Conservation (phyloP, 2,329 filamentous ascomycete species). For the Aspergillus sp. region DNA sequence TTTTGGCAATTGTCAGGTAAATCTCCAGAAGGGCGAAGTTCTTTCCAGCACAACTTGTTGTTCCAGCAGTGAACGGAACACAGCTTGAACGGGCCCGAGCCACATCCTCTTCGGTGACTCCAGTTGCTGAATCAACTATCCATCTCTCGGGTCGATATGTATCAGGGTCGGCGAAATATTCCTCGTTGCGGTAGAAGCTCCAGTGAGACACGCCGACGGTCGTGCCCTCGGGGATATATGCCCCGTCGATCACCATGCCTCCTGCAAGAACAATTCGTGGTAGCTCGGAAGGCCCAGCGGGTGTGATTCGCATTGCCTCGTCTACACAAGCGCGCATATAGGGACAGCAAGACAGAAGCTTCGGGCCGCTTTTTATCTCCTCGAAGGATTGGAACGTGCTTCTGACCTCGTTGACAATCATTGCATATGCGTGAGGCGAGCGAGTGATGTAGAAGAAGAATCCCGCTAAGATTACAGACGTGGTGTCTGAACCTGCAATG, state of each 20-base stretch:
- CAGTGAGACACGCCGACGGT: slow-evolving; percentile 41
- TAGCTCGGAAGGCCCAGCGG: slow-evolving; percentile 23
- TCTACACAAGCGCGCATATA: slow-evolving; percentile 9
- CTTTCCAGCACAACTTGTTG: not conserved
- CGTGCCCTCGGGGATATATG: slow-evolving; percentile 30
- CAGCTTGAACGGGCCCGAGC: slow-evolving; percentile 1
- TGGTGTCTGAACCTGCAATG: slow-evolving; percentile 35
- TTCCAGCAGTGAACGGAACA: slow-evolving; percentile 1
- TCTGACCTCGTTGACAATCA: slow-evolving; percentile 38
- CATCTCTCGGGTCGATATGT: slow-evolving; percentile 42
- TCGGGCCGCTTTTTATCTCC: slow-evolving; percentile 30
- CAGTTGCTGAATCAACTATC: slow-evolving; percentile 4
- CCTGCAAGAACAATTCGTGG: slow-evolving; percentile 32
- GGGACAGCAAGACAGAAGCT: not conserved
- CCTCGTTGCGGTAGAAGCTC: slow-evolving; percentile 12
- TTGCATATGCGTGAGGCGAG: slow-evolving; percentile 28
- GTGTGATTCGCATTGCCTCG: slow-evolving; percentile 13
- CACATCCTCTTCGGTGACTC: slow-evolving; percentile 2
- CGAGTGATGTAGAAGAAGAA: slow-evolving; percentile 40
- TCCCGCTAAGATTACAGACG: slow-evolving; percentile 41
- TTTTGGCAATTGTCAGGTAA: too few relatives aligned
- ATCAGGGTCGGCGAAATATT: slow-evolving; percentile 19
- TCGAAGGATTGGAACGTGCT: slow-evolving; percentile 28
- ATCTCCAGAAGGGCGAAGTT: not conserved
- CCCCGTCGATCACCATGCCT: slow-evolving; percentile 28